A percentile compares a stretch with the other conserved stretches of the same genome.
phyloP scores from a whole-genome alignment of 306 rosid species.

The Rosa multiflora region DNA sequence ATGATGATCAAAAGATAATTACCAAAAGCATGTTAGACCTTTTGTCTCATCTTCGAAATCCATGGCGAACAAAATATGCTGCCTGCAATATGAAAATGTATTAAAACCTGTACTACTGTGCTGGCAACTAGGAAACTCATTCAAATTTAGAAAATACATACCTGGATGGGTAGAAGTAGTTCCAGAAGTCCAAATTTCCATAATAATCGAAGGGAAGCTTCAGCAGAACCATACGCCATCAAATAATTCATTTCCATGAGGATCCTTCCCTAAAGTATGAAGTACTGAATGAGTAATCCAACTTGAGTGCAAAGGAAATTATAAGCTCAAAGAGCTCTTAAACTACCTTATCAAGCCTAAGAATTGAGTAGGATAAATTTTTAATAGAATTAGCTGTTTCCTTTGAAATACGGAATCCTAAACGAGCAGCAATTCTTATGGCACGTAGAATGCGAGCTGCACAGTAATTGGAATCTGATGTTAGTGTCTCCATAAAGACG shows the following conservation, averaged over 20 bases:
- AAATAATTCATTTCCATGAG: constrained; percentile 84
- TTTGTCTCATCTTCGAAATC: constrained; percentile 79
- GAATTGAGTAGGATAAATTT: constrained; percentile 47
- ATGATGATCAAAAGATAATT: constrained; percentile 18
- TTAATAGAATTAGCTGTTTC: constrained; percentile 73
- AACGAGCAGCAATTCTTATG: constrained; percentile 84
- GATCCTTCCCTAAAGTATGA: constrained; percentile 69
- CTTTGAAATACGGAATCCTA: constrained; percentile 67
- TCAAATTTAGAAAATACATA: constrained; percentile 13
- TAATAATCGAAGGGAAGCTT: constrained; percentile 76
- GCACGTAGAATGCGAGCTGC: constrained; percentile 93
- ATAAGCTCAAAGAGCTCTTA: constrained; percentile 23
- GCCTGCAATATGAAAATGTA: constrained; percentile 59
- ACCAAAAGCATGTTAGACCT: constrained; percentile 92
- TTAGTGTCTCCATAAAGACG: constrained; percentile 12
- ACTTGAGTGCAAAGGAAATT: constrained; percentile 10
- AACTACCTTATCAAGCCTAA: constrained; percentile 76
- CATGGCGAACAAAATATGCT: constrained; percentile 61
- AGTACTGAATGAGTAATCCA: constrained; percentile 26
- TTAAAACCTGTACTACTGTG: constrained; percentile 18
- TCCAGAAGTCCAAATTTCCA: constrained; percentile 90
- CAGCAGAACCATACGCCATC: constrained; percentile 89
- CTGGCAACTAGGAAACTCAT: constrained; percentile 23
- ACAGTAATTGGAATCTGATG: constrained; percentile 25
- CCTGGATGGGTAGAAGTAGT: constrained; percentile 81